Base-by-base conservation (phyloP, 495 filamentous ascomycete genomes). In the Hyphodiscus hymeniophilus region DNA sequence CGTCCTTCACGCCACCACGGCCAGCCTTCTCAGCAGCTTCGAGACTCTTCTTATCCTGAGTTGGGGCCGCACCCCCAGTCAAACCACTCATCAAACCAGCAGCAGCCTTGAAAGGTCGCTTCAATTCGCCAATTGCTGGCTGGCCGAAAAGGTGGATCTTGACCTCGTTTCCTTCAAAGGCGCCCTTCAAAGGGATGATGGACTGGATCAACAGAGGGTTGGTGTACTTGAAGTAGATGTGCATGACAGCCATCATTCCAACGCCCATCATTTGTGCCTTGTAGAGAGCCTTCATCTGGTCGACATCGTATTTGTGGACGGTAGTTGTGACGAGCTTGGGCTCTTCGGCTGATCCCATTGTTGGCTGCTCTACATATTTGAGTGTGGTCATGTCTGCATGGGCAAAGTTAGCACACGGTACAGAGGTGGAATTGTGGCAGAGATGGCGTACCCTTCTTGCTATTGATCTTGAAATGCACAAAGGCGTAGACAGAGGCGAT, bases 161-260 rank as follows among this genome's bases (percentile, higher is more conserved):
- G 67, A 88, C 77, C 60, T 95, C 70, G 73, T 95, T 97, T 66
- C 83, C 72, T 73, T 98, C 92, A 68, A 97, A 76, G 10, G 87
- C 92, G 59, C 84, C 75, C 82, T 98, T 98, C 63, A 97, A 75
- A 24, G 92, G 92, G 64, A 98, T 91, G 75, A 98, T 94, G 61
- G 84, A 89, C 79, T 98, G 92, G 75, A 98, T 94, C 62, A 97
- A 70, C 31, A 98, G 85, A 28, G 92, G 92, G 80, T 96, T 98
- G 71, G 90, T 95, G 84, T 95, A 97, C 69, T 95, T 87, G 73
- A 98, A 82, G 81, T 97, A 97, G 56, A 96, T 51, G 72, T 96
- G 92, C 92, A 98, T 97, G 61, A 95, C 82, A 52, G 68, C 79
- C 92, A 97, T 97, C 92, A 98, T 97, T 59, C 78, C 88, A 41